phyloP scores from a whole-genome alignment of 345 rosid genomes.

The Acer yangbiense region DNA sequence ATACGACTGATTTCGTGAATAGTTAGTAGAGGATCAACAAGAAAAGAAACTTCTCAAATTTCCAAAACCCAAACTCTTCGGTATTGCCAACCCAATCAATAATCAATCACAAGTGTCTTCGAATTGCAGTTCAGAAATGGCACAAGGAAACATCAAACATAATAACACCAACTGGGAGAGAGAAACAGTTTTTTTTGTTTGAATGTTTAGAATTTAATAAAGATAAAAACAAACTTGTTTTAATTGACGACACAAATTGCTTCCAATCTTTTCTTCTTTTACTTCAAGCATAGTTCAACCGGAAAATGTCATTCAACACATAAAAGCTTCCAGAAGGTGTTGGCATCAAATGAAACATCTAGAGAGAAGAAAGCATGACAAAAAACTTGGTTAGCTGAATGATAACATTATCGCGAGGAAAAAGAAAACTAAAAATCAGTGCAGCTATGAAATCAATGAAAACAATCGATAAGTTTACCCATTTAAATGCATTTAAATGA shows the following conservation, averaged over 20 bases:
- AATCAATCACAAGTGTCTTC: slow-evolving; percentile 26
- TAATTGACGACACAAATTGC: background rate
- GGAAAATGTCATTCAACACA: slow-evolving; percentile 91
- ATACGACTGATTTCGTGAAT: no score
- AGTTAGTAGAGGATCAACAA: no score
- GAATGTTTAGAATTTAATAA: slow-evolving; percentile 26
- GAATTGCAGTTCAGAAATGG: slow-evolving; percentile 18
- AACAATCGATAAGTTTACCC: background rate
- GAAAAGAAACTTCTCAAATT: no score
- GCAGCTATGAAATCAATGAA: background rate
- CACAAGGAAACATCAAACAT: slow-evolving; percentile 28
- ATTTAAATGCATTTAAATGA: background rate
- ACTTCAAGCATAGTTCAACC: slow-evolving; percentile 91
- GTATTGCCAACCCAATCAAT: slow-evolving; percentile 26
- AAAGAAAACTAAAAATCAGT: background rate
- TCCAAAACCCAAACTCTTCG: slow-evolving; percentile 10
- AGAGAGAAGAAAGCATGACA: slow-evolving; percentile 32
- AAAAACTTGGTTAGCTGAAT: slow-evolving; percentile 9
- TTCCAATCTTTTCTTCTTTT: background rate
- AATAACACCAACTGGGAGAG: slow-evolving; percentile 21
- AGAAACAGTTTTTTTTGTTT: slow-evolving; percentile 11
- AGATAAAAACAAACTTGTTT: slow-evolving; percentile 17
- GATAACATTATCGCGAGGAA: background rate
- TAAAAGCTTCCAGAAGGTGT: slow-evolving; percentile 91
- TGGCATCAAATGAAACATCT: slow-evolving; percentile 99